These are phyloP conservation scores for Volvox carteri DNA, from an alignment of 163 green algal species.

Conservation along the genomic window DNA sequence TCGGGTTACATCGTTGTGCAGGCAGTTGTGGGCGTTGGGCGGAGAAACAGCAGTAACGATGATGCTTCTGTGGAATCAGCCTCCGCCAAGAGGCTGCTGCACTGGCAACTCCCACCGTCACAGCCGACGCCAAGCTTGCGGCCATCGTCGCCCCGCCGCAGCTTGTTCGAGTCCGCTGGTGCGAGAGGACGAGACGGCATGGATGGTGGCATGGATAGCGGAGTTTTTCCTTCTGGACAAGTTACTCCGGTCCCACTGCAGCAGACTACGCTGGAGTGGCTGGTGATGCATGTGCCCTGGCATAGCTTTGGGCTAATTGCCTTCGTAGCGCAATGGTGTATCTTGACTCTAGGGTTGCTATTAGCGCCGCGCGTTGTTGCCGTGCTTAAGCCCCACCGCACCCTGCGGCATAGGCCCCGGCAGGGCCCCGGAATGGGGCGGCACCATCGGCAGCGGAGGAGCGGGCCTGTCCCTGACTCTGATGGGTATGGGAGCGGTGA, in stretches of 20 bases:
- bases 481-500: not conserved
- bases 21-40: not conserved
- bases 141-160: no score
- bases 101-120: not conserved
- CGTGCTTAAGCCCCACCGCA: not conserved
- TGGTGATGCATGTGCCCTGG: slow-evolving; percentile 18
- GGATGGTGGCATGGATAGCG: not conserved
- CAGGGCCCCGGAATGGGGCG: not conserved
- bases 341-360: slow-evolving; percentile 8
- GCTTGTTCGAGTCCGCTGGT: no score
- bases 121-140: no score
- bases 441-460: not conserved
- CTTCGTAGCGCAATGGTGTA: not conserved
- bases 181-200: no score
- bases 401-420: not conserved
- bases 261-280: not conserved
- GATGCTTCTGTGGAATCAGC: not conserved
- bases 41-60: not conserved
- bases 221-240: not conserved
- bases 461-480: not conserved
- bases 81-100: not conserved
- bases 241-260: not conserved
- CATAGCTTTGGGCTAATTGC: not conserved
- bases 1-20: not conserved
- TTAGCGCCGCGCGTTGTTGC: not conserved